These are phyloP conservation scores for Scleroderma citrinum DNA, from an alignment of 768 basidiomycete genomes.

Conservation along the genomic window DNA sequence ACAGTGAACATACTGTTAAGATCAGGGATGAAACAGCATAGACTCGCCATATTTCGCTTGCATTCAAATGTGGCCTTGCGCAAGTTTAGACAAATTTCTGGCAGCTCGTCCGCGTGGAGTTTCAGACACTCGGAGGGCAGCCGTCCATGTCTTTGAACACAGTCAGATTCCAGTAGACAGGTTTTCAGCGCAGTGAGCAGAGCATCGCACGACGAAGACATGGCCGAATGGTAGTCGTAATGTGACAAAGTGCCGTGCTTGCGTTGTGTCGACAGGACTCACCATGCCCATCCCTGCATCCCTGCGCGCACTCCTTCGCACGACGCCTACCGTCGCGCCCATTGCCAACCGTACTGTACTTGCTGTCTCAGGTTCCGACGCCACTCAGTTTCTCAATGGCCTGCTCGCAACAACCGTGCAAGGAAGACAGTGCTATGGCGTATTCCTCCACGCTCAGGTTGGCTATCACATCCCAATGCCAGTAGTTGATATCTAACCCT, in stretches of 20 bases:
- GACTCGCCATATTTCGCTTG: constrained; percentile 80
- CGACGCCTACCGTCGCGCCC: constrained; percentile 50
- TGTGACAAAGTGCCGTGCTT: neutral
- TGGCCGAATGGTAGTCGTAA: constrained; percentile 19
- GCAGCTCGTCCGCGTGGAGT: constrained; percentile 67
- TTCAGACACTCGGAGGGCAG: constrained; percentile 85
- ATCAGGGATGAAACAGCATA: neutral
- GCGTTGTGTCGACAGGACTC: too few relatives aligned
- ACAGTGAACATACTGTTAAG: neutral
- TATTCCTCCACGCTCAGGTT: constrained; percentile 78
- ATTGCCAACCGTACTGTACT: constrained; percentile 64
- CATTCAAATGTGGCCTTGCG: constrained; percentile 85
- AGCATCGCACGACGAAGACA: constrained; percentile 79
- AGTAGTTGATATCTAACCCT: neutral
- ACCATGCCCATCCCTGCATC: constrained; percentile 31
- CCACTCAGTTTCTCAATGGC: constrained; percentile 78
- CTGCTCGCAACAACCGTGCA: constrained; percentile 51
- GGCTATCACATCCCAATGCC: constrained; percentile 17
- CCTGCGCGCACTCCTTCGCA: constrained; percentile 40
- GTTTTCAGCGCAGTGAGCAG: constrained; percentile 75
- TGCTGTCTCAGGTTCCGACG: constrained; percentile 75
- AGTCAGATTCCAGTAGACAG: constrained; percentile 81
- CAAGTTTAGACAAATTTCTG: constrained; percentile 72
- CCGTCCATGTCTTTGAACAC: constrained; percentile 70
- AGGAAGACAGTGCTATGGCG: constrained; percentile 54